Percentiles rank a stretch among this genome's conserved stretches.
Evolutionary conservation across 441 rosid genomes (phyloP).

Genomic region (Corymbia calophylla): DNA sequence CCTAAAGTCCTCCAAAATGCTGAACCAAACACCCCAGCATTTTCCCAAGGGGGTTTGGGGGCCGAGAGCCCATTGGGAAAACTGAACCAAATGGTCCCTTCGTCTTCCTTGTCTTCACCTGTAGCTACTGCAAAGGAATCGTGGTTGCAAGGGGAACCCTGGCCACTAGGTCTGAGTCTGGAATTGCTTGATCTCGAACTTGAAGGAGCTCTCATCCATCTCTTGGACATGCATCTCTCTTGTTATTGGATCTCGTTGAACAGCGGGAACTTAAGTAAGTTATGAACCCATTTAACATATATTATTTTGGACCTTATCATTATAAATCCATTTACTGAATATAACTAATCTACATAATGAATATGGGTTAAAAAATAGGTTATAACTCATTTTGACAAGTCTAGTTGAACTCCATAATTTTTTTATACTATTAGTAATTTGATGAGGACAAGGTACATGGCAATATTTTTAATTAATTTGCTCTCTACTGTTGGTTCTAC

Average conservation of each 20-base stretch:
- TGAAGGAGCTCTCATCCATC: neutral
- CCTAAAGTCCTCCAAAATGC: too few species aligned
- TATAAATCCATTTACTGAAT: too few species aligned
- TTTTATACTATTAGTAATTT: too few species aligned
- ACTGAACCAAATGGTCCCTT: neutral
- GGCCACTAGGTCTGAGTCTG: neutral
- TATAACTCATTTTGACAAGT: too few species aligned
- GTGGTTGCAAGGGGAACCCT: neutral
- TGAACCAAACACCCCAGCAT: too few species aligned
- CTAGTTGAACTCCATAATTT: neutral
- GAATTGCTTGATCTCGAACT: neutral
- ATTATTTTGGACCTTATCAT: too few species aligned
- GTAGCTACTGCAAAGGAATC: neutral
- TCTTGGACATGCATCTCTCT: neutral
- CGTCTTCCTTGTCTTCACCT: neutral
- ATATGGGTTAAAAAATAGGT: too few species aligned
- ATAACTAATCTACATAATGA: too few species aligned
- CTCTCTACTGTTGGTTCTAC: neutral
- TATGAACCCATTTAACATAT: too few species aligned
- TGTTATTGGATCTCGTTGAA: neutral
- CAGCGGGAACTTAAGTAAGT: neutral
- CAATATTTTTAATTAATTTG: neutral
- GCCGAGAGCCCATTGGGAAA: too few species aligned
- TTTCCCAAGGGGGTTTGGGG: too few species aligned
- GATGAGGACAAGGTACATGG: neutral